Evolutionary conservation across 2,329 filamentous ascomycete genomes (phyloP).

Genomic region (Acarospora socialis): DNA sequence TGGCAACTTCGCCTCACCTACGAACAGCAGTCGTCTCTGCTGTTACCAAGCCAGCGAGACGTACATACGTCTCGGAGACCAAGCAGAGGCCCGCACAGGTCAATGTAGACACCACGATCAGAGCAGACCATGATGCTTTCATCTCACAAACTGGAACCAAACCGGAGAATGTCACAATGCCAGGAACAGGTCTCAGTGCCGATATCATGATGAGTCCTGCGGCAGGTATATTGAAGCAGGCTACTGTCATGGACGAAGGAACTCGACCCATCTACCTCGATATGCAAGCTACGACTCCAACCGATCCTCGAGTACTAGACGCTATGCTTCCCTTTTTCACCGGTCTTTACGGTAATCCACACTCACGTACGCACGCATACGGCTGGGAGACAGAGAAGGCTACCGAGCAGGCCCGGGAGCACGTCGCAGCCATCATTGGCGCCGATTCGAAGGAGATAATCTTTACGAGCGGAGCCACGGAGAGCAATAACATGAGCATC

Average conservation of each 20-base stretch:
- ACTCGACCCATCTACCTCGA: slow-evolving; percentile 92
- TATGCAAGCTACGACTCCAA: slow-evolving; percentile 93
- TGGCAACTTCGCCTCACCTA: slow-evolving; percentile 23
- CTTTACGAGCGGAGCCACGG: slow-evolving; percentile 93
- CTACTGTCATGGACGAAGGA: slow-evolving; percentile 83
- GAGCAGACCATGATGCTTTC: slow-evolving; percentile 73
- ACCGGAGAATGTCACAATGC: slow-evolving; percentile 44
- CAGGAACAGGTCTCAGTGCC: slow-evolving; percentile 41
- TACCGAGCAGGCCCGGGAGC: slow-evolving; percentile 69
- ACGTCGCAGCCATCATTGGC: slow-evolving; percentile 77
- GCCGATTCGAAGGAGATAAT: slow-evolving; percentile 97
- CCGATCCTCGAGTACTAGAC: slow-evolving; percentile 87
- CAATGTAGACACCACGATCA: slow-evolving; percentile 68
- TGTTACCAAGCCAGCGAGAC: slow-evolving; percentile 24
- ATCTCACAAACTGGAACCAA: slow-evolving; percentile 41
- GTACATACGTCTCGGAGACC: slow-evolving; percentile 73
- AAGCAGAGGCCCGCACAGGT: slow-evolving; percentile 69
- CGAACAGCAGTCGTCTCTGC: slow-evolving; percentile 26
- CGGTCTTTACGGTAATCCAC: slow-evolving; percentile 89
- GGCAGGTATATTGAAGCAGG: slow-evolving; percentile 73
- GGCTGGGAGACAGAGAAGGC: slow-evolving; percentile 97
- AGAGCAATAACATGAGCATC: slow-evolving; percentile 99
- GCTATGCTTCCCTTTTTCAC: slow-evolving; percentile 93
- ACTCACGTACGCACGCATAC: slow-evolving; percentile 93
- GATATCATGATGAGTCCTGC: slow-evolving; percentile 68